Base-by-base conservation (phyloP, 257 asterid species). In the Catharanthus roseus region DNA sequence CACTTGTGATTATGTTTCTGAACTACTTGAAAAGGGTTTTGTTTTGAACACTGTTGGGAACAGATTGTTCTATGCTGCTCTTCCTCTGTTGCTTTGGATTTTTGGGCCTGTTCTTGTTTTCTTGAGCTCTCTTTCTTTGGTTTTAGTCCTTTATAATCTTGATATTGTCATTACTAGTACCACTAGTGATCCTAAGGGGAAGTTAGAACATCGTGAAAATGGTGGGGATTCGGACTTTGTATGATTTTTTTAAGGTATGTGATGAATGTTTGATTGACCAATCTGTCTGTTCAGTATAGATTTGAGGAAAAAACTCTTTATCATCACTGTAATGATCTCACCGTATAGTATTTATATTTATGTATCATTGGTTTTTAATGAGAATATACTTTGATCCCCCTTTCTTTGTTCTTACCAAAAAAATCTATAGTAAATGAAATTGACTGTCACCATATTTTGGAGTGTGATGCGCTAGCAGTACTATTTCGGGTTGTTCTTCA, bases 41-140 rank as follows among this genome's bases (percentile, higher is more conserved):
- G 36, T 75, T 44, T 85, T 92, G 42, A 92, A 92, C 73, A 83
- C 92, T 38, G 79, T 85, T 15, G 97, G 98, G 24, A 92, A 92
- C 72, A 76, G 98, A 69, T 39, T 90, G 74, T 92, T 92, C 84
- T 92, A 92, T 76, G 81, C 82, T 2, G 97, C 95, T 42, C 77
- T 92, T 72, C 98, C 98, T 28, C 79, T 92, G 3, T 23, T 92
- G 87, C 79, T 90, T 29, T 92, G 98, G 98, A 88, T 92, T 10
- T 92, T 90, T 8, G 98, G 98, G 19, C 98, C 98, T 1, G 95
- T 92, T 18, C 56, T 92, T 66, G 97, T 87, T 6, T 87, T 90
- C 65, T 72, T 92, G 36, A 86, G 95, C 78, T 87, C 69, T 5
- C 62, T 82, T 10, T 85, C 93, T 1, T 71, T 92, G 93, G 95